Evolutionary conservation across 805 yeast genomes (phyloP), one percentile per base, ranked within the genome.

Genomic region (Saccharomycopsis selenospora): DNA sequence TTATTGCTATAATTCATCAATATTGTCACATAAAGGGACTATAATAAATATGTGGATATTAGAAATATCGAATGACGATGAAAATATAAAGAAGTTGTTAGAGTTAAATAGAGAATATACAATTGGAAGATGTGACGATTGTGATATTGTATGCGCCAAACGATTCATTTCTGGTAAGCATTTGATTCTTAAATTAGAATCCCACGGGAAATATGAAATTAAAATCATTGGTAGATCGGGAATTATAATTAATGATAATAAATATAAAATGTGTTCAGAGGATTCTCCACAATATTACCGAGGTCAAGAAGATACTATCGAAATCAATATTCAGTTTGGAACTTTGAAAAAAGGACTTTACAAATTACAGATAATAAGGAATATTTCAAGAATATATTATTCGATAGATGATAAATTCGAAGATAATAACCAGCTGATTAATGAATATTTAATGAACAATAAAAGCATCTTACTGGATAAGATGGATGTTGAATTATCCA

Each of bases 91-190:
- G n/a, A n/a, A n/a, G n/a, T n/a, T n/a, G n/a, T n/a, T n/a, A n/a
- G n/a, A n/a, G n/a, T n/a, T n/a, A n/a, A n/a, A 26, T 20, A 49
- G 46, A 36, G 36, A 42, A 5, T 49, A 49, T 38, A 18, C 36
- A 3, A 40, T 49, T 5, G 52, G 52, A 14, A 40, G 52, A 27
- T 24, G 38, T 14, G 36, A 17, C 26, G 36, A 44, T 11, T 20
- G 50, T 47, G 23, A 30, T 47, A 42, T 42, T 27, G 25, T 36
- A 13, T 10, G 25, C 3, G 11, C 25, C 40, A 7, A 42, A n/a
- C 10, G n/a, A 17, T 42, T 42, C 26, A n/a, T 42, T 8, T 42
- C 45, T 5, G 40, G 40, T 18, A 42, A 28, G 45, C 45, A 42
- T 13, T 20, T 42, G 5, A 38, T 28, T 28, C n/a, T 42, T 26